These are phyloP conservation scores for Trifolium repens DNA, from an alignment of 306 rosid species.

Conservation along the genomic window DNA sequence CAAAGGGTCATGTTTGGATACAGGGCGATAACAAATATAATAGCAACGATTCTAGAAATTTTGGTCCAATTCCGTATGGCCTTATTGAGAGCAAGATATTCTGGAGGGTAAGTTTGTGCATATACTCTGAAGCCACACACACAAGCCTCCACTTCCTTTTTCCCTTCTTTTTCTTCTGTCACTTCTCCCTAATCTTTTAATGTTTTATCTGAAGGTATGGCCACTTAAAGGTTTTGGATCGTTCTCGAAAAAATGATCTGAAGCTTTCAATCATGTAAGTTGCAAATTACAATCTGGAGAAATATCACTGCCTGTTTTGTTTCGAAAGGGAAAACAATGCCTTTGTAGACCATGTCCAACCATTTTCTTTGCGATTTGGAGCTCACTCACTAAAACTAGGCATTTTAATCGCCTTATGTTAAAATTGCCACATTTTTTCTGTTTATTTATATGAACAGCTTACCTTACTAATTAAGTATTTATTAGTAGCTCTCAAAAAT, in stretches of 20 bases:
- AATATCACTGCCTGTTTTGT: neutral
- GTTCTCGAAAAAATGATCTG: slow-evolving; percentile 42
- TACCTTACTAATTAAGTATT: neutral
- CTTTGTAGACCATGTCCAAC: neutral
- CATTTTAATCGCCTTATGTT: slow-evolving; percentile 19
- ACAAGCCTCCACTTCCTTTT: neutral
- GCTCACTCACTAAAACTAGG: neutral
- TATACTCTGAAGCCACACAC: slow-evolving; percentile 7
- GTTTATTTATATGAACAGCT: slow-evolving; percentile 1
- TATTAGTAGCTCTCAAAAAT: neutral
- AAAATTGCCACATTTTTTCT: neutral
- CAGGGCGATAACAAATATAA: slow-evolving; percentile 70
- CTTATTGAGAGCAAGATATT: slow-evolving; percentile 63
- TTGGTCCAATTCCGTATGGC: slow-evolving; percentile 78
- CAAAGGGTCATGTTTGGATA: slow-evolving; percentile 77
- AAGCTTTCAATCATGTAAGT: slow-evolving; percentile 46
- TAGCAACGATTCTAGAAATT: slow-evolving; percentile 66
- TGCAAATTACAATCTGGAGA: slow-evolving; percentile 32
- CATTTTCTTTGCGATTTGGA: neutral
- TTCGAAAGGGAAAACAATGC: neutral
- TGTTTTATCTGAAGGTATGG: slow-evolving; percentile 53
- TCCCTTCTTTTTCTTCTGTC: neutral
- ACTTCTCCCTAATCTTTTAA: slow-evolving; percentile 4
- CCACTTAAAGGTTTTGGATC: slow-evolving; percentile 72
- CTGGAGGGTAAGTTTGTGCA: slow-evolving; percentile 63